Evolutionary conservation across 164 flowering plant genomes (phyloP).

Genomic region (Berberis thunbergii): DNA sequence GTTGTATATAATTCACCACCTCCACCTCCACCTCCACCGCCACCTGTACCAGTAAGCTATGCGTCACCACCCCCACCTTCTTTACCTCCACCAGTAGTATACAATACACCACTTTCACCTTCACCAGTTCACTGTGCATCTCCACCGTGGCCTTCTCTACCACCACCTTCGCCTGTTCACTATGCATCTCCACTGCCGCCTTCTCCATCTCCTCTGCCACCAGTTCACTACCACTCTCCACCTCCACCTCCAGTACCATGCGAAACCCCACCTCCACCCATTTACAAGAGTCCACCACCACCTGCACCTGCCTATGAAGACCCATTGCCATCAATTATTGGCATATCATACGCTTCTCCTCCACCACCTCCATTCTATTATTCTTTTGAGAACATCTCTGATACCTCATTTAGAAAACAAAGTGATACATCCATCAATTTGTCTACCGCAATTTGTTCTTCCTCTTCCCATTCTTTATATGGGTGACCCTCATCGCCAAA

Average conservation of each 20-base stretch:
- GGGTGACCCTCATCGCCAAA: slow-evolving; percentile 16
- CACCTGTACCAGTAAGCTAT: slow-evolving; percentile 8
- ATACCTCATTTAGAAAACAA: slow-evolving; percentile 18
- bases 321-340: slow-evolving; percentile 8
- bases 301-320: slow-evolving; percentile 17
- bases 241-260: background rate
- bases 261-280: background rate
- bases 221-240: background rate
- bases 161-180: slow-evolving; percentile 1
- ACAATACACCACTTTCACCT: slow-evolving; percentile 1
- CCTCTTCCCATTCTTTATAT: slow-evolving; percentile 8
- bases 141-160: background rate
- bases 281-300: slow-evolving; percentile 7
- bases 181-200: slow-evolving; percentile 10
- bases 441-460: slow-evolving; percentile 9
- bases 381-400: slow-evolving; percentile 51
- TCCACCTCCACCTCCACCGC: slow-evolving; percentile 10
- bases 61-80: slow-evolving; percentile 10
- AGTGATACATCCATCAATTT: slow-evolving; percentile 3
- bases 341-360: slow-evolving; percentile 6
- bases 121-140: background rate
- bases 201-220: slow-evolving; percentile 12
- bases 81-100: background rate
- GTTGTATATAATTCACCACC: slow-evolving; percentile 6
- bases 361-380: slow-evolving; percentile 17